Evolutionary conservation across 805 yeast genomes (phyloP).

Genomic region (Metschnikowia colocasiae): DNA sequence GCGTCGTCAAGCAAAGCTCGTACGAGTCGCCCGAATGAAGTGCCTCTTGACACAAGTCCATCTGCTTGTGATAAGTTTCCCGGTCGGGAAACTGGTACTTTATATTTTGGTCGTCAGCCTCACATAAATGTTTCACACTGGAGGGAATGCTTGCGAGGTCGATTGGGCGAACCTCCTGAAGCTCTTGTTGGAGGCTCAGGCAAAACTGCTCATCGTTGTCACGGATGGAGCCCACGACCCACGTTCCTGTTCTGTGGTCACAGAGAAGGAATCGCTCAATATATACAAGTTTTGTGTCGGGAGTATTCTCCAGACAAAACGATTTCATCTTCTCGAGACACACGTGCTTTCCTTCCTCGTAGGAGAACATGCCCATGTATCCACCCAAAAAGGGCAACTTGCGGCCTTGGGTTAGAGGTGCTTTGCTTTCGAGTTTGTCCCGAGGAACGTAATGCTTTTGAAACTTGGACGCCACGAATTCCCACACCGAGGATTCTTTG

Average conservation of each 20-base stretch:
- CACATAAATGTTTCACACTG: constrained; percentile 25
- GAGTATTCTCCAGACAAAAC: constrained; percentile 41
- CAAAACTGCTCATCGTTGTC: constrained; percentile 30
- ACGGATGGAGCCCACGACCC: constrained; percentile 52
- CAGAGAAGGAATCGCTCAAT: constrained; percentile 61
- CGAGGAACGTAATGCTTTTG: constrained; percentile 30
- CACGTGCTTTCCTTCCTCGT: constrained; percentile 74
- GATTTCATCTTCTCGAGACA: constrained; percentile 31
- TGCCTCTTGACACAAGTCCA: constrained; percentile 60
- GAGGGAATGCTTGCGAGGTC: constrained; percentile 23
- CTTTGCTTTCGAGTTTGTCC: constrained; percentile 20
- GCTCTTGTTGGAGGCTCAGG: constrained; percentile 12
- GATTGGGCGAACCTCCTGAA: constrained; percentile 14
- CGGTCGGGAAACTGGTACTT: constrained; percentile 49
- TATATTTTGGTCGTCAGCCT: constrained; percentile 23
- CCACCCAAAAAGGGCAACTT: constrained; percentile 88
- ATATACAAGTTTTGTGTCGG: constrained; percentile 73
- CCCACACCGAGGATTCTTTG: constrained; percentile 44
- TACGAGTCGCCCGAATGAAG: constrained; percentile 84
- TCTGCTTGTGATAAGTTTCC: constrained; percentile 50
- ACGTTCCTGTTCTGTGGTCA: constrained; percentile 43
- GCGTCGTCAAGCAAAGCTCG: constrained; percentile 85
- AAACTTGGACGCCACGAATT: constrained; percentile 49
- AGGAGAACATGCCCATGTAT: constrained; percentile 76
- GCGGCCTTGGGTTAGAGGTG: constrained; percentile 19